phyloP scores from a whole-genome alignment of 208 protist genomes.

The Leishmania gerbilli region DNA sequence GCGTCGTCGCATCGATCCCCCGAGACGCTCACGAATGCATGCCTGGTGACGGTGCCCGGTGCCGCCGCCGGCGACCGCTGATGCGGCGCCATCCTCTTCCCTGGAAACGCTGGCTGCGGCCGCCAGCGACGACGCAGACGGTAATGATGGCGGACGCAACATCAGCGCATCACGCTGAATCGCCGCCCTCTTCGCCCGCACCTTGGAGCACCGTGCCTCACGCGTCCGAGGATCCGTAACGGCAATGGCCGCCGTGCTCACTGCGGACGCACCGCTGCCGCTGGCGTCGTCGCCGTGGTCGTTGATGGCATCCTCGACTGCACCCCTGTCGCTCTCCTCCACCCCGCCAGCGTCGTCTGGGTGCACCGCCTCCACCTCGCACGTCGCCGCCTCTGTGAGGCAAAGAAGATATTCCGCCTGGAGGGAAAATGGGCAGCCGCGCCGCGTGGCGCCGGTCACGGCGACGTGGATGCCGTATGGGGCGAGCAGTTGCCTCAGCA shows the following conservation, averaged over 20 bases:
- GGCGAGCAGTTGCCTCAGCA: conserved; percentile 36
- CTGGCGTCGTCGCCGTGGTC: background rate
- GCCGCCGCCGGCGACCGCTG: background rate
- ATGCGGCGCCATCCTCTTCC: background rate
- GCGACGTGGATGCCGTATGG: conserved; percentile 52
- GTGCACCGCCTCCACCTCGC: conserved; percentile 28
- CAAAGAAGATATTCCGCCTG: conserved; percentile 44
- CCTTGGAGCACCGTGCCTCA: background rate
- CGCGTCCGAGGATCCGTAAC: background rate
- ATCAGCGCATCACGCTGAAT: conserved; percentile 1
- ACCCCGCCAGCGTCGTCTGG: background rate
- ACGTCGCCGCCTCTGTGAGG: conserved; percentile 31
- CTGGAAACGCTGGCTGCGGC: background rate
- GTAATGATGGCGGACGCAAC: background rate
- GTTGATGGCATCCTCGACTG: too few species aligned
- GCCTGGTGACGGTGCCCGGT: background rate
- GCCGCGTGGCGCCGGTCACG: conserved; percentile 43
- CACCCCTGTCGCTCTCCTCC: background rate
- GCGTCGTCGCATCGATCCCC: background rate
- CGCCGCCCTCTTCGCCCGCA: background rate
- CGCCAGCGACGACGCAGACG: background rate
- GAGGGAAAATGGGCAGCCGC: conserved; percentile 46
- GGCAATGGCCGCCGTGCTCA: background rate
- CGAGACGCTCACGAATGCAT: background rate
- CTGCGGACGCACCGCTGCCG: background rate